Conservation (phyloP, 371 early-diverging fungal species). For the Nematocida parisii region DNA sequence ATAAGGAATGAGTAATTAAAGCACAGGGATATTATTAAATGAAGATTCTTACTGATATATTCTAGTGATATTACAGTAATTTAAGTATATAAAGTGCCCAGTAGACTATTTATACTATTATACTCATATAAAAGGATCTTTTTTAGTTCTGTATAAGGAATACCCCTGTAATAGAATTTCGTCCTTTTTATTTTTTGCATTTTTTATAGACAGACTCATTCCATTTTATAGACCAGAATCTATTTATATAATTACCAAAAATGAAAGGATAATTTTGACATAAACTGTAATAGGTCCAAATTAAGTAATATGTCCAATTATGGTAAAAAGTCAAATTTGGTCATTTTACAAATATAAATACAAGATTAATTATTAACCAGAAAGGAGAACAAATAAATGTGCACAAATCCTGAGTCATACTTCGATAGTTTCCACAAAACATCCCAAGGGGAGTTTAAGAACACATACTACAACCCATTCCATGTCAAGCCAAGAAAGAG, state of each 20-base stretch:
- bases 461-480: conserved; percentile 66
- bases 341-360: conserved; percentile 47
- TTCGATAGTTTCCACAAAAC: conserved; percentile 66
- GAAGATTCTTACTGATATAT: too few species aligned
- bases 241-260: neutral
- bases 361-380: conserved; percentile 6
- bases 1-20: too few species aligned
- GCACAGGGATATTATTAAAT: too few species aligned
- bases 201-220: neutral
- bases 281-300: conserved; percentile 55
- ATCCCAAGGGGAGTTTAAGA: conserved; percentile 62
- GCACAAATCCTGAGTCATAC: conserved; percentile 55
- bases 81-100: too few species aligned
- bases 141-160: neutral
- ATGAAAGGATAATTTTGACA: conserved; percentile 2
- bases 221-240: neutral
- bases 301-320: conserved; percentile 57
- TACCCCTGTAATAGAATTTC: conserved; percentile 19
- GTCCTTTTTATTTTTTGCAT: neutral
- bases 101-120: too few species aligned
- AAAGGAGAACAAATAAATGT: conserved; percentile 43
- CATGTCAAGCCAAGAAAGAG: conserved; percentile 71
- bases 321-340: conserved; percentile 29
- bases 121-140: too few species aligned
- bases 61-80: too few species aligned